A percentile compares a stretch with the other conserved stretches of the same genome.
phyloP scores from a whole-genome alignment of 768 basidiomycete genomes.

The Dioszegia crocea region DNA sequence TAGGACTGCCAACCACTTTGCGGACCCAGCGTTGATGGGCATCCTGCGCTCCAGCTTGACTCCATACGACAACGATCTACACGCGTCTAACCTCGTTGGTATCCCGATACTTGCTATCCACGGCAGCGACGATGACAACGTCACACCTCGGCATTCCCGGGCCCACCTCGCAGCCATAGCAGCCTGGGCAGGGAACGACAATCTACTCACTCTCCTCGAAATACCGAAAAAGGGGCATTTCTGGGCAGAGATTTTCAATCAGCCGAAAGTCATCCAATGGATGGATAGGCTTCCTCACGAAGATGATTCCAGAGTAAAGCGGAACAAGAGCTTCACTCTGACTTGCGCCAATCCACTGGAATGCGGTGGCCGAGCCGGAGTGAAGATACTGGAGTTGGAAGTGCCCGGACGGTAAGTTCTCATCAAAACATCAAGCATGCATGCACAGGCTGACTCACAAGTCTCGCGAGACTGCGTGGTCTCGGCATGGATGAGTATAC shows the following conservation, averaged over 20 bases:
- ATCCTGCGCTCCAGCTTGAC: slow-evolving; percentile 71
- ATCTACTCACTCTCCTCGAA: slow-evolving; percentile 19
- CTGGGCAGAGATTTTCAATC: slow-evolving; percentile 47
- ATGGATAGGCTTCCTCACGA: slow-evolving; percentile 12
- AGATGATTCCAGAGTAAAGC: slow-evolving; percentile 13
- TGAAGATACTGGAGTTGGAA: slow-evolving; percentile 59
- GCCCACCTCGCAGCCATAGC: slow-evolving; percentile 61
- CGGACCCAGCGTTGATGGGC: slow-evolving; percentile 68
- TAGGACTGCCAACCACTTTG: slow-evolving; percentile 57
- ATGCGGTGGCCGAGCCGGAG: slow-evolving; percentile 67
- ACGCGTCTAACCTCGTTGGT: slow-evolving; percentile 70
- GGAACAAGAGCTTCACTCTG: slow-evolving; percentile 58
- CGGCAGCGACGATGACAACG: slow-evolving; percentile 72
- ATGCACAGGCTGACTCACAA: too few relatives aligned
- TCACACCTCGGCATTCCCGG: slow-evolving; percentile 79
- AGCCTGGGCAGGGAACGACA: slow-evolving; percentile 55
- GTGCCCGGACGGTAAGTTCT: slow-evolving; percentile 65
- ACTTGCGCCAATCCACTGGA: slow-evolving; percentile 69
- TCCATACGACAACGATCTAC: slow-evolving; percentile 82
- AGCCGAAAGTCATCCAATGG: slow-evolving; percentile 54
- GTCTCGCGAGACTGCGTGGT: too few relatives aligned
- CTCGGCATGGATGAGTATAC: too few relatives aligned
- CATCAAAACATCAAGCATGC: too few relatives aligned
- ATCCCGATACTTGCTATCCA: slow-evolving; percentile 71
- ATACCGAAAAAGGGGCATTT: slow-evolving; percentile 28